Conservation (phyloP, 257 asterid genomes). For the Sherardia arvensis region DNA sequence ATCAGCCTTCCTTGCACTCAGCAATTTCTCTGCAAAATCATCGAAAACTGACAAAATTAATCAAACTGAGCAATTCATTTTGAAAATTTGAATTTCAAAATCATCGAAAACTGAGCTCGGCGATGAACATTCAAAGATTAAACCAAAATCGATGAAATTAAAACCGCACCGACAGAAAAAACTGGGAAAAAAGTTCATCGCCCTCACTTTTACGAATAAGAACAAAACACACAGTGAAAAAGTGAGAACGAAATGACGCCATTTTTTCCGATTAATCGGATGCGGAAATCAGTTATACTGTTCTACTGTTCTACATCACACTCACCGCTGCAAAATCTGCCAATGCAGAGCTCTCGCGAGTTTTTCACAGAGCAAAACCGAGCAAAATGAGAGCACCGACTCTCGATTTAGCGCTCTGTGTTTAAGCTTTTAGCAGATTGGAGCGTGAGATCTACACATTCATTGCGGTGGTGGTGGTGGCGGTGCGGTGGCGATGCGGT, state of each 20-base stretch:
- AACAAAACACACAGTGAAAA: constrained; percentile 10
- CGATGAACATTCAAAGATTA: not conserved
- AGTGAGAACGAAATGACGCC: not conserved
- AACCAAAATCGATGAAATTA: not conserved
- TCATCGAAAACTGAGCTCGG: not conserved
- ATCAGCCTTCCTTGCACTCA: not conserved
- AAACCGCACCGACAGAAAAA: constrained; percentile 14
- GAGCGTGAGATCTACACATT: constrained; percentile 17
- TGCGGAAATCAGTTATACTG: not conserved
- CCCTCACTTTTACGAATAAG: constrained; percentile 7
- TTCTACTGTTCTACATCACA: not conserved
- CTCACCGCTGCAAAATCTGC: constrained; percentile 12
- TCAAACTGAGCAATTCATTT: not conserved
- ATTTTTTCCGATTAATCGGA: not conserved
- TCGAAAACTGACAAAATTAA: not conserved
- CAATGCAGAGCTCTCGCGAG: constrained; percentile 13
- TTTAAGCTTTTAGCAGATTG: not conserved
- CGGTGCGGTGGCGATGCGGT: constrained; percentile 11
- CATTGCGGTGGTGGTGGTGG: constrained; percentile 14
- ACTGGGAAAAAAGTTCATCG: constrained; percentile 1
- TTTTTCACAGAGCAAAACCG: not conserved
- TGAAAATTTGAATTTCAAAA: not conserved
- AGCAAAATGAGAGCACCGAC: not conserved
- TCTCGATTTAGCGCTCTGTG: not conserved
- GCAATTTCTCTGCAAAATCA: not conserved